Base-by-base conservation (phyloP, 192 early-diverging fungal genomes). In the Podila clonocystis region DNA sequence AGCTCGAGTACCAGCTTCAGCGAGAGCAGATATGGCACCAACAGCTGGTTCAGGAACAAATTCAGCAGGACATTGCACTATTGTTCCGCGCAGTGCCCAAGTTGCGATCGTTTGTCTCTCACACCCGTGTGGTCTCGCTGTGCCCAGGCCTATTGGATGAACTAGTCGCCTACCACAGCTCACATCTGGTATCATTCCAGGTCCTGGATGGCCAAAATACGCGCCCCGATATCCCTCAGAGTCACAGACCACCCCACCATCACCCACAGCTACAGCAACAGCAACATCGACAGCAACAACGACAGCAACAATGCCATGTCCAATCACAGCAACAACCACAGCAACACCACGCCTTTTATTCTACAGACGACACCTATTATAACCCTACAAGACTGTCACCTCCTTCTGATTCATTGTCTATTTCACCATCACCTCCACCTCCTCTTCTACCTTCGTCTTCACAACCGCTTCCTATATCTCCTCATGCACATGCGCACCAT, bases 111-210 rank as follows among this genome's bases (percentile, higher is more conserved):
- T 75, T 75, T 69, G 67, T 68, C 9, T 49, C 60, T 13, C 50
- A 74, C 26, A 63, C 24, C 6, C 5, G 60, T n/a, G 66, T 69
- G 17, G 61, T 64, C 9, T 38, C 65, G 20, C 52, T 34, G 26
- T 67, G 62, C 33, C 67, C 74, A 22, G 50, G 52, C 7, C 29
- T 75, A n/a, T 4, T 75, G 31, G 74, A 75, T 17, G 69, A 66
- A 2, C 29, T 75, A 8, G 20, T 75, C 2, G 62, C 68, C 13
- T 63, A 69, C 34, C 74, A 75, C 26, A 38, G 69, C 34, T 41
- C 67, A 8, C 74, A 75, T 49, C 52, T 75, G 11, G 17, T 34
- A 8, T 75, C 74, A 13, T 75, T 75, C 62, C 62, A 75, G 41
- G 11, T 75, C 11, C 24, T 75, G 4, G 66, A 69, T 24, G 34